phyloP scores from a whole-genome alignment of 1,139 yeast genomes.

The Yamadazyma oceani region DNA sequence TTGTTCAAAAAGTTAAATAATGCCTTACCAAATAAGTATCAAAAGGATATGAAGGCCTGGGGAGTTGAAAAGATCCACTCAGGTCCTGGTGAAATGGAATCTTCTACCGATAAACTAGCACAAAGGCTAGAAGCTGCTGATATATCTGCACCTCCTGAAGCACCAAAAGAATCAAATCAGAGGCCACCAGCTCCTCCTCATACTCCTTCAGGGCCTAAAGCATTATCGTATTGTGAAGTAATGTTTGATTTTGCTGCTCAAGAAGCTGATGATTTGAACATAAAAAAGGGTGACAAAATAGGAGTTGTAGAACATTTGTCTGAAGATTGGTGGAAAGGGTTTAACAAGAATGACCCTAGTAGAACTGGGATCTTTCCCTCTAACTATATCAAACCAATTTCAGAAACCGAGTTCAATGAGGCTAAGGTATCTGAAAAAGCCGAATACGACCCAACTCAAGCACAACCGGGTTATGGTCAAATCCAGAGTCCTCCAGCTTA shows the following conservation, averaged over 20 bases:
- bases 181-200: slow-evolving; percentile 16
- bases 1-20: slow-evolving; percentile 52
- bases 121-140: slow-evolving; percentile 24
- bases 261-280: slow-evolving; percentile 69
- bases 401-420: slow-evolving; percentile 33
- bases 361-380: slow-evolving; percentile 85
- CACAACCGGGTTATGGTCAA: slow-evolving; percentile 10
- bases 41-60: slow-evolving; percentile 54
- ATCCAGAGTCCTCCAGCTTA: slow-evolving; percentile 9
- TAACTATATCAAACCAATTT: slow-evolving; percentile 66
- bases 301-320: slow-evolving; percentile 73
- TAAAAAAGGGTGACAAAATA: slow-evolving; percentile 67
- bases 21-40: slow-evolving; percentile 61
- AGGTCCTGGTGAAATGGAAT: slow-evolving; percentile 2
- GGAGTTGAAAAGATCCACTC: slow-evolving; percentile 40
- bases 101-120: slow-evolving; percentile 18
- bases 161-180: slow-evolving; percentile 11
- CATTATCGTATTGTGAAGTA: slow-evolving; percentile 55
- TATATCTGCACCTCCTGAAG: slow-evolving; percentile 17
- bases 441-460: slow-evolving; percentile 15
- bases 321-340: slow-evolving; percentile 91
- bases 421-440: slow-evolving; percentile 20
- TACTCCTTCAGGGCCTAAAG: slow-evolving; percentile 16
- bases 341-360: slow-evolving; percentile 43
- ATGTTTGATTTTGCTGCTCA: slow-evolving; percentile 65